Base-by-base conservation (phyloP, 176 grass and related monocot genomes). In the Rhipidocladum racemiflorum region DNA sequence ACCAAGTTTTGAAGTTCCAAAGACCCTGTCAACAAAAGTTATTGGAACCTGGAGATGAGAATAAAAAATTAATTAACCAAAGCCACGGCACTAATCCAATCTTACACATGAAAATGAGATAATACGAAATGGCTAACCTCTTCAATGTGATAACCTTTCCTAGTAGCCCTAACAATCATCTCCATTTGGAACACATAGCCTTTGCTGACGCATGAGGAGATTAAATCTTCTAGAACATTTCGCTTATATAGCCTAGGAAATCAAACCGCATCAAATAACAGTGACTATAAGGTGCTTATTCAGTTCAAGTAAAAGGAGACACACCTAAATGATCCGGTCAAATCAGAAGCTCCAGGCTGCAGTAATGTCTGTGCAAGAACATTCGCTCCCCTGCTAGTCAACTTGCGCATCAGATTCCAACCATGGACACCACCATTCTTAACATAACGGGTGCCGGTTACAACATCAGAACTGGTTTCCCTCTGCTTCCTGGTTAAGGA, bases 101-200 rank as follows among this genome's bases (percentile, higher is more conserved):
- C 63, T 42, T 43, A 54, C 17, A 57, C 0, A 79, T 39, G n/a
- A 73, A 29, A 88, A 38, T 4, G 29, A 18, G 16, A 38, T 6
- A 32, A 1, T 29, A 13, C 2, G 5, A 27, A 34, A 61, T 32
- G 63, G 7, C 17, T 62, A 83, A 88, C 96, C 92, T 95, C 96
- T 87, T 95, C 96, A 32, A 99, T 89, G 43, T 56, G 87, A 89
- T 91, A 99, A 17, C 87, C 83, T 80, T 95, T 99, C 64, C 96
- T 95, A 15, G 91, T 95, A 56, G 96, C 96, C 81, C 96, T 99
- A 45, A 99, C 92, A 81, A 99, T 95, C 93, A 99, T 99, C 57
- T 95, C 96, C 96, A 99, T 99, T 78, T 99, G 96, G 77, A 99
- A 99, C 16, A 99, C 96, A 18, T 99, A 95, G 4, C 96, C 93